Base-by-base conservation (phyloP, 2,329 filamentous ascomycete species). In the Cladophialophora carrionii region DNA sequence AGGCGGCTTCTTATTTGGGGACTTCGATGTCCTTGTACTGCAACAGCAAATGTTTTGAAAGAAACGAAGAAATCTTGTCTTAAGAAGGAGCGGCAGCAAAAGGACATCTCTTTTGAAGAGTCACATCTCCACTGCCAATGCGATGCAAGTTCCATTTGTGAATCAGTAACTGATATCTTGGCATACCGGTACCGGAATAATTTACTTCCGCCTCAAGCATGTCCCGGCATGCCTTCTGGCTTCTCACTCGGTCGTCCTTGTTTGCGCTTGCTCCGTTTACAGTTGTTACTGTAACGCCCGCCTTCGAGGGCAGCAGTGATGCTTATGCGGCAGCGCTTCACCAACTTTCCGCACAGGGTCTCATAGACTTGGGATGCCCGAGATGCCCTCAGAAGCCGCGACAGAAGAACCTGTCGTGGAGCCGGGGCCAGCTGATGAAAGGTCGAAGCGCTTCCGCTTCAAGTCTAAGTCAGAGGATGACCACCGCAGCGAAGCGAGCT, bases 391-490 rank as follows among this genome's bases (percentile, higher is more conserved):
- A 22, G n/a, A 20, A 29, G 29, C 32, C 12, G 2, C 22, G 26
- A 29, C 65, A 22, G 24, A 24, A n/a, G 56, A 32, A 24, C 29
- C 31, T 6, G n/a, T 22, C 6, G 31, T 32, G 12, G 43, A 61
- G 55, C 12, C n/a, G 26, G 22, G 37, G 17, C 22, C 29, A 12
- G 17, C 57, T 22, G 54, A 54, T 22, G 48, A 53, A 22, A 59
- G 54, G 24, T 57, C 66, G 2, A 68, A 63, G 46, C 68, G 65
- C 10, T 71, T 71, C 53, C 70, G 70, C 22, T 71, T 71, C 67
- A 71, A 71, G 32, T 57, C 64, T 22, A 65, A 60, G 29, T 54
- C 46, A 29, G 56, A 66, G 2, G 51, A 57, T n/a, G 57, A 52
- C 14, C 4, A 5, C 24, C 32, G 51, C 12, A 32, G 14, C 26